Base-by-base conservation (phyloP, 768 basidiomycete genomes). In the Lactifluus subvellereus region DNA sequence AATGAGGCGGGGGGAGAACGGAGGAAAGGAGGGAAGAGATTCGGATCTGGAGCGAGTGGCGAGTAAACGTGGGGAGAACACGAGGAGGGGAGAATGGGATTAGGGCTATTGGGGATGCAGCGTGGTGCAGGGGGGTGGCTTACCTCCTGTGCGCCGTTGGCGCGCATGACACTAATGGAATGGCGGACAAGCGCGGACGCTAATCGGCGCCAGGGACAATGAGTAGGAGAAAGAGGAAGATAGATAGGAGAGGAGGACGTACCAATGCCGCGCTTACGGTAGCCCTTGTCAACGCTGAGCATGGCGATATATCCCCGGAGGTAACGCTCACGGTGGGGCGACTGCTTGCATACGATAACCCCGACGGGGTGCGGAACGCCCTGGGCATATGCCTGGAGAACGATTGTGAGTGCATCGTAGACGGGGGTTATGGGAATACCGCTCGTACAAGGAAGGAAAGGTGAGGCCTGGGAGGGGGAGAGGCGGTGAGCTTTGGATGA, bases 281-380 rank as follows among this genome's bases (percentile, higher is more conserved):
- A 97, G 43, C 79, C 75, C 74, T 86, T 87, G 74, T 83, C 81
- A 33, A 98, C 94, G 71, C 91, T 93, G 59, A 99, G 83, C 97
- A 99, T 98, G 37, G 95, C 97, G 62, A 99, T 96, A 73, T 99
- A 99, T 14, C 97, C 97, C 72, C 97, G 77, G 72, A 94, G 91
- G 10, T 84, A 77, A 43, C 77, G 75, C 65, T 87, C 82, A 59
- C 79, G 79, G 76, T 98, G 97, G 72, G 83, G 80, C 69, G 94
- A 94, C 76, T 97, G 96, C 79, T 98, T 99, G 83, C 94, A 97
- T 22, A 99, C 89, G 64, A 99, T 92, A 16, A 92, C 91, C 33
- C 93, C 97, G 65, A 98, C 83, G 18, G 94, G 91, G 32, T 76
- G 51, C 32, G 55, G 43, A 18, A 56, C 60, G 16, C 55, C 67